Percentiles rank a stretch among this genome's conserved stretches.
Evolutionary conservation across 345 rosid species (phyloP).

Genomic region (Citrus hindsii): DNA sequence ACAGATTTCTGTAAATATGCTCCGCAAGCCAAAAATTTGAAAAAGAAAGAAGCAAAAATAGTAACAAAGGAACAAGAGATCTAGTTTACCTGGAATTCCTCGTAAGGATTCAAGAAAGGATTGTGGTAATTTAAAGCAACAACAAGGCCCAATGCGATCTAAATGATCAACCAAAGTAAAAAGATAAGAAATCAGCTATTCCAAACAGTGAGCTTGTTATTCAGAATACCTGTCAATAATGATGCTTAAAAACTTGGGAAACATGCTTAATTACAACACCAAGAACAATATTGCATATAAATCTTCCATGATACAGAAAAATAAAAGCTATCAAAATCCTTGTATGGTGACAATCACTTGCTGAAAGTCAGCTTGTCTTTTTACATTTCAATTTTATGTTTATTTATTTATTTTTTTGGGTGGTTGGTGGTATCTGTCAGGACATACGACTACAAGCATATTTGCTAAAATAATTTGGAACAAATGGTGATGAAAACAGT

Average conservation of each 20-base stretch:
- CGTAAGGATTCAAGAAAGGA: slow-evolving; percentile 83
- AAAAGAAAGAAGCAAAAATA: neutral
- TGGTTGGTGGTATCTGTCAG: neutral
- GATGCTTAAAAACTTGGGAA: slow-evolving; percentile 5
- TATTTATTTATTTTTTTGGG: neutral
- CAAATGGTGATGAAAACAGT: neutral
- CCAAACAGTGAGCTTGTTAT: neutral
- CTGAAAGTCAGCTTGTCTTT: neutral
- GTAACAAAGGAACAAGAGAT: neutral
- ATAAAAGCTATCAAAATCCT: neutral
- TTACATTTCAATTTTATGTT: too few relatives aligned
- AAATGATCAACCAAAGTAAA: slow-evolving; percentile 28
- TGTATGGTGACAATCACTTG: neutral
- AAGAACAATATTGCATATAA: neutral
- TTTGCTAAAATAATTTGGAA: neutral
- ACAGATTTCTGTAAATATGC: neutral
- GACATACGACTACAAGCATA: neutral
- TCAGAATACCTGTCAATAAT: neutral
- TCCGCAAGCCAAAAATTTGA: neutral
- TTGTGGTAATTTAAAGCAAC: slow-evolving; percentile 85
- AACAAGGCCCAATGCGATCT: slow-evolving; percentile 89
- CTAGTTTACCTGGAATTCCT: slow-evolving; percentile 80
- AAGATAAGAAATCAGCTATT: slow-evolving; percentile 15
- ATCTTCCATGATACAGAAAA: neutral
- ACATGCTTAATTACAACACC: neutral